Evolutionary conservation across 2,329 filamentous ascomycete genomes (phyloP).

Genomic region (Camillea tinctor): DNA sequence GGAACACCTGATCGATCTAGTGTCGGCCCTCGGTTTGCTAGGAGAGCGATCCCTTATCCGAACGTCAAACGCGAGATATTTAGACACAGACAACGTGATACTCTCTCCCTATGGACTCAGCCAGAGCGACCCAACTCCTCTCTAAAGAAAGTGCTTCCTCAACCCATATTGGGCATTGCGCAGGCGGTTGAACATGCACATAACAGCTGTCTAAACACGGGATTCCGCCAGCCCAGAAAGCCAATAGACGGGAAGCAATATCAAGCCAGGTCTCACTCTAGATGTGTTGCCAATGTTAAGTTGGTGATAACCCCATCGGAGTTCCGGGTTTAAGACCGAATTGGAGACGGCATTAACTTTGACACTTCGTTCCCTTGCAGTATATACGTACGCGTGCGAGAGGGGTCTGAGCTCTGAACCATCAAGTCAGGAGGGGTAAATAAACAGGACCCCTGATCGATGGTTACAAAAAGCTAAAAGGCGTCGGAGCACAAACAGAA

Average conservation of each 20-base stretch:
- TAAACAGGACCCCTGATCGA: no score
- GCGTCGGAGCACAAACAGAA: neutral
- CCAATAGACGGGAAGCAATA: neutral
- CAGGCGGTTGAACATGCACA: neutral
- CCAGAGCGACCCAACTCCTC: no score
- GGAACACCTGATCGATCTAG: neutral
- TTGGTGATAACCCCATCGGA: constrained; percentile 11
- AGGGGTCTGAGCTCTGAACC: no score
- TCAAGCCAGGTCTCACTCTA: neutral
- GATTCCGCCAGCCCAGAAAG: neutral
- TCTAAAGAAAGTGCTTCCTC: neutral
- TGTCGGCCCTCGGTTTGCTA: neutral
- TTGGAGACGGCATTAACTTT: neutral
- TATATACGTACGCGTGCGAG: neutral
- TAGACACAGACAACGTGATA: neutral
- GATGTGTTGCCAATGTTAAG: neutral
- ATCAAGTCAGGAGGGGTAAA: no score
- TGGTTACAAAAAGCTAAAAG: no score
- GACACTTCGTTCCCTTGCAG: neutral
- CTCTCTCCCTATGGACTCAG: no score
- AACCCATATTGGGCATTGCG: neutral
- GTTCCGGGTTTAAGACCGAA: constrained; percentile 6
- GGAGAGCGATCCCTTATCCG: neutral
- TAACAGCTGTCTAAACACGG: neutral
- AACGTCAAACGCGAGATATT: neutral